A percentile compares a stretch with the other conserved stretches of the same genome.
Evolutionary conservation across 164 flowering plant species (phyloP).

Genomic region (Magnolia sinica): DNA sequence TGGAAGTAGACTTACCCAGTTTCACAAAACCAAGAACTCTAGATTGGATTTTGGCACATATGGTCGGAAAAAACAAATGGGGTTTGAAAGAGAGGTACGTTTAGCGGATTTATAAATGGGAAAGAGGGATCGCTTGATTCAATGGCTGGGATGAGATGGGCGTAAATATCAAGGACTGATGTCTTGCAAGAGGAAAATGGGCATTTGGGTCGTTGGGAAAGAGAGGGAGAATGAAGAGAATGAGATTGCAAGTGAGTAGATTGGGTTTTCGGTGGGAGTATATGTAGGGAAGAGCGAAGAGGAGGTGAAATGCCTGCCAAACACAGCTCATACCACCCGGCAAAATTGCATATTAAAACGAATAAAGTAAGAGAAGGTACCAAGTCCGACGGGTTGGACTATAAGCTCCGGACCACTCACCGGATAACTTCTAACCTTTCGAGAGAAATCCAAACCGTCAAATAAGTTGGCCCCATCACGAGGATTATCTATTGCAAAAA

Average conservation of each 20-base stretch:
- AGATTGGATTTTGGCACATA: neutral
- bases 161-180: neutral
- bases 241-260: neutral
- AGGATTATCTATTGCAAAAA: too few species aligned
- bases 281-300: neutral
- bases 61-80: neutral
- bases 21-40: constrained; percentile 11
- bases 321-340: constrained; percentile 3
- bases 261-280: neutral
- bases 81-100: neutral
- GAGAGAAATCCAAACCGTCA: too few species aligned
- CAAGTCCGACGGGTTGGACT: too few species aligned
- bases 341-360: constrained; percentile 5
- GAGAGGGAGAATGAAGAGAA: neutral
- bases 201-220: neutral
- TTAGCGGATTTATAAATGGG: neutral
- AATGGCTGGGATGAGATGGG: neutral
- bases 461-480: too few species aligned
- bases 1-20: constrained; percentile 12
- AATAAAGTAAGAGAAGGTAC: too few species aligned
- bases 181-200: neutral
- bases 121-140: neutral
- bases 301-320: constrained; percentile 1
- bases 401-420: too few species aligned
- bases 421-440: too few species aligned